phyloP scores from a whole-genome alignment of 1,139 yeast genomes.

The Yamadazyma sp. region DNA sequence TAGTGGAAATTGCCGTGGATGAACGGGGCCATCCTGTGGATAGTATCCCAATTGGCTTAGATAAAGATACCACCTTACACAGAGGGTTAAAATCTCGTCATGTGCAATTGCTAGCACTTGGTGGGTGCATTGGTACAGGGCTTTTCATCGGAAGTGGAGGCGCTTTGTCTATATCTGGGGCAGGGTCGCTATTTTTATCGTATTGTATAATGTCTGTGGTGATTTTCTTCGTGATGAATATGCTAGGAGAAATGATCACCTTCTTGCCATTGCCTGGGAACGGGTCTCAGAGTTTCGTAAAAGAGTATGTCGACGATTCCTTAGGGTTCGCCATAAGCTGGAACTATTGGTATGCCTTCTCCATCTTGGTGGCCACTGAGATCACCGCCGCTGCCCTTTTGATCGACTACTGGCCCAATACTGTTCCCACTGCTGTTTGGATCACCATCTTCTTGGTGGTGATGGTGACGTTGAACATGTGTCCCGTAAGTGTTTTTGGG shows the following conservation, averaged over 20 bases:
- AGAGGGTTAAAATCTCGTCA: constrained; percentile 27
- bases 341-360: constrained; percentile 51
- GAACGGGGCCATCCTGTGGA: constrained; percentile 18
- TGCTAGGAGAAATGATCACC: constrained; percentile 62
- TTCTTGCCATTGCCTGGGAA: constrained; percentile 53
- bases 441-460: constrained; percentile 48
- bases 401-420: constrained; percentile 56
- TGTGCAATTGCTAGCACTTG: constrained; percentile 38
- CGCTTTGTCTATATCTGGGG: constrained; percentile 47
- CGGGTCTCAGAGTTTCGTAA: constrained; percentile 41
- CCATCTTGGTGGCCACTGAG: constrained; percentile 51
- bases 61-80: constrained; percentile 12
- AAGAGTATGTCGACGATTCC: constrained; percentile 35
- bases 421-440: constrained; percentile 54
- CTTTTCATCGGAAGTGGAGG: constrained; percentile 50
- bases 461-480: constrained; percentile 39
- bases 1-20: constrained; percentile 29
- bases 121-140: constrained; percentile 46
- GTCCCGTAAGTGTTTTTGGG: constrained; percentile 55
- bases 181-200: constrained; percentile 49
- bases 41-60: constrained; percentile 5
- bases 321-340: constrained; percentile 49
- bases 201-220: constrained; percentile 51
- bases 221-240: constrained; percentile 57
- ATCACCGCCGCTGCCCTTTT: constrained; percentile 54